Evolutionary conservation across 495 filamentous ascomycete species (phyloP), one percentile per base, ranked within the genome.

Genomic region (Pseudomonodictys pantanalensis): DNA sequence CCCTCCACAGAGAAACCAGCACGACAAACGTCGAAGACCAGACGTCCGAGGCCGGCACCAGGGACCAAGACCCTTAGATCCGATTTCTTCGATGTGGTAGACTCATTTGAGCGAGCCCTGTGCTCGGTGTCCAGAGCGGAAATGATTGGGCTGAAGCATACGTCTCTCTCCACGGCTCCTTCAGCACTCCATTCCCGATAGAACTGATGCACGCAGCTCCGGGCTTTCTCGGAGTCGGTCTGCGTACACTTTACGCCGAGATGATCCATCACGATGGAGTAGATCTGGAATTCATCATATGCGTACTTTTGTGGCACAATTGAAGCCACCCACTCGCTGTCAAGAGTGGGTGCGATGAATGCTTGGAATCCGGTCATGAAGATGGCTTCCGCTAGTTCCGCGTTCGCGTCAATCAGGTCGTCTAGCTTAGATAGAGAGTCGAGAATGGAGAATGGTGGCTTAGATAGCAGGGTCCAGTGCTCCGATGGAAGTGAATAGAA

Each of bases 181-280:
- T 88, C 92, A 8, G 77, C 79, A 38, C 89, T 90, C 93, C 93
- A 99, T 71, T 99, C 93, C 5, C 93, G 88, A 69, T 90, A 97
- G 67, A 99, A 88, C 69, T 99, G 93, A 20, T 91, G 80, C 47
- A 99, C 77, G 6, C 90, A 96, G 49, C 88, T 92, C 60, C 87
- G 81, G 17, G 92, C 93, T 72, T 97, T 99, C 65, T 93, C 91
- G 45, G 95, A 65, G 28, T 67, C 59, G 1, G 22, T 59, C 74
- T 20, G 91, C 83, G 30, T 77, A 74, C 11, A 80, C 83, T 49
- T 52, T 17, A 60, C 49, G 22, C 32, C 43, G 2, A 62, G 24
- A 28, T 57, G 41, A 29, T 67, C 59, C 58, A 67, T 58, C 2
- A 67, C 29, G 20, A 44, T 52, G 12, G 58, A 55, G 51, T 56